These are phyloP conservation scores for Linnemannia elongata DNA, from an alignment of 192 early-diverging fungal genomes.

Conservation along the genomic window DNA sequence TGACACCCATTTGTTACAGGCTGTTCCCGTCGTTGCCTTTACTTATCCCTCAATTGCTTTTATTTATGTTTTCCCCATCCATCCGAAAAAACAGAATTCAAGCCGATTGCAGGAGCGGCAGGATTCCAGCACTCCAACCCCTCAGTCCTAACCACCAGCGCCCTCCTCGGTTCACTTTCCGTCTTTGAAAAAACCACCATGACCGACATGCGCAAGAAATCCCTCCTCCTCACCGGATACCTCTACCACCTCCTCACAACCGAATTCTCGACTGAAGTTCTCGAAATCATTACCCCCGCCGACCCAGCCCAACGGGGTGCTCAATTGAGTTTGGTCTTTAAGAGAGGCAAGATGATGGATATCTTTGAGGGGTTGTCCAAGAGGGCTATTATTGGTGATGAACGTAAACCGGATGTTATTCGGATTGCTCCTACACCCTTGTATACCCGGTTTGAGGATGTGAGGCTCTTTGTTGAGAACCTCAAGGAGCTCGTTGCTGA, in stretches of 20 bases:
- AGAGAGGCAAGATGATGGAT: constrained; percentile 66
- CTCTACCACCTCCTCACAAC: constrained; percentile 80
- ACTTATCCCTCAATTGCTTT: not conserved
- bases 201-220: constrained; percentile 79
- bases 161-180: constrained; percentile 83
- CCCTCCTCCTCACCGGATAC: constrained; percentile 84
- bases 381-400: constrained; percentile 86
- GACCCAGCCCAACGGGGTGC: constrained; percentile 84
- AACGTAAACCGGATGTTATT: constrained; percentile 92
- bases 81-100: constrained; percentile 67
- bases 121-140: constrained; percentile 94
- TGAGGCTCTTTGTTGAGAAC: constrained; percentile 72
- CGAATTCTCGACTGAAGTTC: constrained; percentile 42
- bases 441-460: constrained; percentile 91
- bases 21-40: no score
- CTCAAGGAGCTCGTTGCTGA: constrained; percentile 67
- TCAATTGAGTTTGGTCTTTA: constrained; percentile 84
- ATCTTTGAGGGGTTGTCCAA: constrained; percentile 72
- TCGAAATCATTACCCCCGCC: constrained; percentile 83
- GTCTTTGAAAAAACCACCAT: constrained; percentile 84
- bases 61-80: not conserved
- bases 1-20: no score
- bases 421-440: constrained; percentile 91
- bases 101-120: constrained; percentile 82
- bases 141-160: constrained; percentile 77